A percentile compares a stretch with the other conserved stretches of the same genome.
These are phyloP conservation scores for Phoma herbarum DNA, from an alignment of 2,329 filamentous ascomycete species.

Conservation along the genomic window DNA sequence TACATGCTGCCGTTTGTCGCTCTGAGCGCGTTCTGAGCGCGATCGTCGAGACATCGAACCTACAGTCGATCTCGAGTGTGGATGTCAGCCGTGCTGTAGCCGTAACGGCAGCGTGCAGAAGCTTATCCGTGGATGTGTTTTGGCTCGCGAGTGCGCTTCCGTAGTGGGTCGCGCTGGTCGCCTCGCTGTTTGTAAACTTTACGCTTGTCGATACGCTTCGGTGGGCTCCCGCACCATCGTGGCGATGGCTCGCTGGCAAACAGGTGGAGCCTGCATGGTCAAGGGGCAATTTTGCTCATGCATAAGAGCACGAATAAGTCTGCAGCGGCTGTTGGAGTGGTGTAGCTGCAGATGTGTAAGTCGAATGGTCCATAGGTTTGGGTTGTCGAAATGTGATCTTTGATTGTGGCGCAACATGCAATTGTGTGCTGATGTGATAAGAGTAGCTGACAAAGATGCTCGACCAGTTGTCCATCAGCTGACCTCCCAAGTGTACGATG, in stretches of 20 bases:
- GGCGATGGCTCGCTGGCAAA: slow-evolving; percentile 1
- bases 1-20: not conserved
- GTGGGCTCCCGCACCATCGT: slow-evolving; percentile 16
- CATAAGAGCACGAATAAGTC: slow-evolving; percentile 9
- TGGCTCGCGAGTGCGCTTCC: not conserved
- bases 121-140: not conserved
- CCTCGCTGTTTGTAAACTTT: slow-evolving; percentile 6
- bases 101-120: not conserved
- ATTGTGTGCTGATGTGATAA: slow-evolving; percentile 9
- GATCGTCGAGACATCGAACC: not conserved
- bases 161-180: not conserved
- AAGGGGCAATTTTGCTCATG: not conserved
- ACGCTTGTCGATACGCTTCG: slow-evolving; percentile 14
- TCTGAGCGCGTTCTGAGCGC: not conserved
- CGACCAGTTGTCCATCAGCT: slow-evolving; percentile 8
- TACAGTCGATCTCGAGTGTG: not conserved
- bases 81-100: not conserved
- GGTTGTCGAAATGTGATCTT: not conserved
- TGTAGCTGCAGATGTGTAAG: not conserved
- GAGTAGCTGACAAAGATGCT: slow-evolving; percentile 4
- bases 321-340: not conserved
- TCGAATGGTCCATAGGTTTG: not conserved
- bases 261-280: slow-evolving; percentile 10
- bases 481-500: slow-evolving; percentile 2
- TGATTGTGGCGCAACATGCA: slow-evolving; percentile 4